Percentiles rank a stretch among this genome's conserved stretches.
Conservation (phyloP, 805 yeast species). For the Candida berthetii region DNA sequence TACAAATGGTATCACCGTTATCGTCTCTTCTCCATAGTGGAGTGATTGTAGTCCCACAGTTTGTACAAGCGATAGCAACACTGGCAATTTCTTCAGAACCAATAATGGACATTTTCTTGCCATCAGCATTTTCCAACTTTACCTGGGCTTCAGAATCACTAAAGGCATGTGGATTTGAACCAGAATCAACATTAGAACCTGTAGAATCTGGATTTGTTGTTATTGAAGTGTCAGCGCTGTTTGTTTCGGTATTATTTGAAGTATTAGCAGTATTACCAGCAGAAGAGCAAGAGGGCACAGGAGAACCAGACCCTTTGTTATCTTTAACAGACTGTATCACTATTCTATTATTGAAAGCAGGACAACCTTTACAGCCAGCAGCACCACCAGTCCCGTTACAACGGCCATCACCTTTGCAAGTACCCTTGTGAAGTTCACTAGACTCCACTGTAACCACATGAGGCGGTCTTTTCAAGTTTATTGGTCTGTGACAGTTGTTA, state of each 20-base stretch:
- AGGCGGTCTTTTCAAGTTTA: constrained; percentile 66
- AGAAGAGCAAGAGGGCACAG: not conserved
- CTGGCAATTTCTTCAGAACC: constrained; percentile 28
- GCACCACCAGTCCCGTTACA: constrained; percentile 90
- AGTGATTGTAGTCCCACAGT: constrained; percentile 80
- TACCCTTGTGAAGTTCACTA: constrained; percentile 16
- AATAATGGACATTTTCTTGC: constrained; percentile 7
- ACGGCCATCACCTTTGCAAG: constrained; percentile 34
- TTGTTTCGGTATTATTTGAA: not conserved
- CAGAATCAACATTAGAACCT: not conserved
- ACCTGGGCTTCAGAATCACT: not conserved
- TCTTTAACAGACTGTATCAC: constrained; percentile 19
- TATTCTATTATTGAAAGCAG: constrained; percentile 72
- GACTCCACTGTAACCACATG: constrained; percentile 80
- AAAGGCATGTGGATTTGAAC: not conserved
- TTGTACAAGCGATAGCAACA: constrained; percentile 70
- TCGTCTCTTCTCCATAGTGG: constrained; percentile 86
- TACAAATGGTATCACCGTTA: constrained; percentile 77
- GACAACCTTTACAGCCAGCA: constrained; percentile 75
- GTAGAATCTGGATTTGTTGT: too few species aligned
- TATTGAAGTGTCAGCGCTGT: too few species aligned
- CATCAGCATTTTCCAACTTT: not conserved
- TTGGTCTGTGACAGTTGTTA: constrained; percentile 88
- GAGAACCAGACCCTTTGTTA: not conserved
- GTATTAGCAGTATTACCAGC: not conserved